Base-by-base conservation (phyloP, 2,329 filamentous ascomycete genomes). In the Nectriaceae sp. region DNA sequence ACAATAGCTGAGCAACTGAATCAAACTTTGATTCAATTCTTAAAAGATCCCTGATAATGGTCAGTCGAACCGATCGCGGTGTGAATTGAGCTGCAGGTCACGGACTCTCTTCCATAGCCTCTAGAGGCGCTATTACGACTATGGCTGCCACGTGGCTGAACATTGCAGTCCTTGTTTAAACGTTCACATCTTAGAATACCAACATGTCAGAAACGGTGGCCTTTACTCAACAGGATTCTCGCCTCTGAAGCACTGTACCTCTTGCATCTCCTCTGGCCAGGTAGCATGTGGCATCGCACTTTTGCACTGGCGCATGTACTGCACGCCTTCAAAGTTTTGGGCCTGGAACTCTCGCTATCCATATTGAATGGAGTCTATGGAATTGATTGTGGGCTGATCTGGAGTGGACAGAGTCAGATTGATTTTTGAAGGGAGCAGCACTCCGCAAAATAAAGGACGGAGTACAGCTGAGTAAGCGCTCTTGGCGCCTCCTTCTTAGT, bases 1-100 rank as follows among this genome's bases (percentile, higher is more conserved):
- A 38, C 4, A 47, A 20, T 4, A 53, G 29, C 4, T 37, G 51
- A 11, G 50, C 37, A 19, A 49, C 45, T 10, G 50, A 53, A 19
- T 52, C 49, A 3, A 53, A 52, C 13, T 52, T 52, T 18, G 50
- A 49, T 15, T 53, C 44, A 2, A 53, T 44, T 37, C 50, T 24
- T 0, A 35, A 21, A 20, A 53, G 20, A 15, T 49, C 49, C 4
- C 50, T 53, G 3, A 1, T 1, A 21, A 5, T 2, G 4, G 13
- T 52, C 5, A 53, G 26, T 11, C 15, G 6, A 3, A 16, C 18
- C 0, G 2, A 3, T 3, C 21, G 11, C 16, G 6, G 5, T 4
- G 5, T 13, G 13, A 2, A 18, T 31, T 31, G n/a, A n/a, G 26
- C 15, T 15, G 8, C 26, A 31, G 26, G 15, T 8, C 6, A 44